Percentiles rank a stretch among this genome's conserved stretches.
phyloP scores from a whole-genome alignment of 805 yeast genomes.

The Yarrowia deformans region DNA sequence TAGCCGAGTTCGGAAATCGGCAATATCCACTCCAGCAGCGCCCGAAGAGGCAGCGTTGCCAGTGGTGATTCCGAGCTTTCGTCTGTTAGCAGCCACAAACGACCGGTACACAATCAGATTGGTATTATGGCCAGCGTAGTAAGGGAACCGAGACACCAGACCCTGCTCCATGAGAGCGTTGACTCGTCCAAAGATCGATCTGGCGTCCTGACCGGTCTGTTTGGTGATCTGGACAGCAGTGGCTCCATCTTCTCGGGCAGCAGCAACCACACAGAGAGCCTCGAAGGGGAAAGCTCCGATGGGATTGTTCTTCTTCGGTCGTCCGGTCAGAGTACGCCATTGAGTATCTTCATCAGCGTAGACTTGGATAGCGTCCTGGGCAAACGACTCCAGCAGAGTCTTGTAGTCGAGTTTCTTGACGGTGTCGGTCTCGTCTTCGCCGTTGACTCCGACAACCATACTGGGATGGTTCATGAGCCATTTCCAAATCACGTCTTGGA shows the following conservation, averaged over 20 bases:
- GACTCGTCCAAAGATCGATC: slow-evolving; percentile 52
- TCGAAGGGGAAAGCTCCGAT: slow-evolving; percentile 53
- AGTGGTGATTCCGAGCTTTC: slow-evolving; percentile 37
- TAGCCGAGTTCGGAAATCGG: slow-evolving; percentile 44
- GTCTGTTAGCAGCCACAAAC: slow-evolving; percentile 50
- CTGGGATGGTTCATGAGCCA: slow-evolving; percentile 45
- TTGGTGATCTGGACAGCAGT: slow-evolving; percentile 51
- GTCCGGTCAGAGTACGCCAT: slow-evolving; percentile 52
- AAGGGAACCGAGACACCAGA: slow-evolving; percentile 50
- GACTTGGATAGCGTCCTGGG: slow-evolving; percentile 41
- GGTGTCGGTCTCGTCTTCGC: slow-evolving; percentile 38
- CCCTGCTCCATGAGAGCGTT: slow-evolving; percentile 49
- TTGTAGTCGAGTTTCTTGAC: slow-evolving; percentile 32
- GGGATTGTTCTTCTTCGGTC: slow-evolving; percentile 46
- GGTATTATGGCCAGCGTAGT: slow-evolving; percentile 50
- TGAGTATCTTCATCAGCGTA: slow-evolving; percentile 49
- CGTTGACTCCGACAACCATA: slow-evolving; percentile 41
- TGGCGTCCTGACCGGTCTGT: slow-evolving; percentile 53
- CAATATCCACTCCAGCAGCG: slow-evolving; percentile 43
- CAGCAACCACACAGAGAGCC: slow-evolving; percentile 51
- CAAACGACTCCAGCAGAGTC: neutral
- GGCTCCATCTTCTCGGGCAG: slow-evolving; percentile 53
- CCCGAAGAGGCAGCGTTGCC: slow-evolving; percentile 27
- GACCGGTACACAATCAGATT: slow-evolving; percentile 48
- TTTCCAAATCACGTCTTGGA: slow-evolving; percentile 45